These are phyloP conservation scores for Serendipita sp. DNA, from an alignment of 768 basidiomycete species.

Conservation along the genomic window DNA sequence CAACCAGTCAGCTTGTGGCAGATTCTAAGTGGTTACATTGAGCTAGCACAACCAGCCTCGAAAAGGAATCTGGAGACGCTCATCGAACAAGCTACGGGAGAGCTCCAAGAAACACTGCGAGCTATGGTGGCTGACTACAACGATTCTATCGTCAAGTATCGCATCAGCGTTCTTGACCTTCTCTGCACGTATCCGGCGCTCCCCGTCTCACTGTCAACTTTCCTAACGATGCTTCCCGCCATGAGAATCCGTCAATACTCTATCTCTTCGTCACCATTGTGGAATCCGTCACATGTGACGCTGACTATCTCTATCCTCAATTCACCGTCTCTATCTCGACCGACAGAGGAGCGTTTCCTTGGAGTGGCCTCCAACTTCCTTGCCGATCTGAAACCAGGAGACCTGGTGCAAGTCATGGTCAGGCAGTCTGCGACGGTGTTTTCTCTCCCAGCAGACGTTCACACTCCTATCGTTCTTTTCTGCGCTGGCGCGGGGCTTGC, in stretches of 20 bases:
- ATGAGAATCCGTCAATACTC: conserved; percentile 38
- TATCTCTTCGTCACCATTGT: conserved; percentile 34
- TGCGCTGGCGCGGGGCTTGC: conserved; percentile 34
- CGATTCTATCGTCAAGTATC: conserved; percentile 22
- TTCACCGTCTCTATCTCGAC: conserved; percentile 22
- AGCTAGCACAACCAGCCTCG: conserved; percentile 33
- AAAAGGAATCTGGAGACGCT: conserved; percentile 26
- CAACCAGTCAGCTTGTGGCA: conserved; percentile 24
- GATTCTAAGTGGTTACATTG: conserved; percentile 31
- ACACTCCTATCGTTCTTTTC: conserved; percentile 30
- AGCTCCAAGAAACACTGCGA: conserved; percentile 12
- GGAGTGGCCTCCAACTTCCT: conserved; percentile 35
- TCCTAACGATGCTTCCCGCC: conserved; percentile 28
- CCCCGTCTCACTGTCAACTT: conserved; percentile 23
- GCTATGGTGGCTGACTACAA: conserved; percentile 19
- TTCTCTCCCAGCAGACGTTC: conserved; percentile 28
- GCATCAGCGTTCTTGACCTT: conserved; percentile 29
- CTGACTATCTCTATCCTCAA: conserved; percentile 32
- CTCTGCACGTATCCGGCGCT: conserved; percentile 26
- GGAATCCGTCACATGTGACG: conserved; percentile 28
- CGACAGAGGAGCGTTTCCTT: conserved; percentile 23
- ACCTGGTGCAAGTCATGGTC: conserved; percentile 28
- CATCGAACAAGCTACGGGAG: conserved; percentile 16
- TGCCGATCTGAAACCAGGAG: conserved; percentile 25
- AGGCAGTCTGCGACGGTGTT: conserved; percentile 26